Base-by-base conservation (phyloP, 805 yeast species). In the Nakazawaea ernobii region DNA sequence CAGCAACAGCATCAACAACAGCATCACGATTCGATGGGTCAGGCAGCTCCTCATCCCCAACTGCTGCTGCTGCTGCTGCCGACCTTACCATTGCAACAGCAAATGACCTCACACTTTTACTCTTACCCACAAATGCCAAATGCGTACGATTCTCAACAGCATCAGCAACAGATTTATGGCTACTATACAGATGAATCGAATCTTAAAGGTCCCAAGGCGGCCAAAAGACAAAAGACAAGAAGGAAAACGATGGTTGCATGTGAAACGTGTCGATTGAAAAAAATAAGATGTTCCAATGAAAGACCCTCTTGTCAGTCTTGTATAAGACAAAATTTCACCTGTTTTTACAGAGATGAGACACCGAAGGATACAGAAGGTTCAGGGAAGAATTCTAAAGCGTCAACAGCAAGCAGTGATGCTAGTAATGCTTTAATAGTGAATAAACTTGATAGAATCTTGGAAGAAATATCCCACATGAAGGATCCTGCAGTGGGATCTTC, bases 211-310 rank as follows among this genome's bases (percentile, higher is more conserved):
- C 36, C 11, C 36, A 13, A 13, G 17, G 9, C 36, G 3, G 11
- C 32, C 8, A 33, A 26, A n/a, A 33, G 32, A 6, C 10, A 11
- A 15, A 33, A 27, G 38, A 24, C 20, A 4, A 37, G 49, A 29
- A 42, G 33, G 32, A 47, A 42, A 33, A 24, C 36, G 4, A 42
- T 47, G 49, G 54, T 61, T 13, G 68, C 69, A 2, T 65, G 70
- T 46, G 46, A 58, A 7, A 37, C 51, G n/a, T 65, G 70, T 41
- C 53, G 69, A 2, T 54, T 53, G 27, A 59, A 56, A 49, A 62
- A 64, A 45, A 52, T 63, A 11, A 60, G 57, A 45, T 65, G 70
- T 28, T 26, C 46, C 11, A 47, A 42, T 38, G 49, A 47, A 24
- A 47, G 42, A 27, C 49, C 49, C 13, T 36, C 29, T 2, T 47